Percentiles rank a stretch among this genome's conserved stretches.
phyloP scores from a whole-genome alignment of 345 rosid species.

The Salix viminalis region DNA sequence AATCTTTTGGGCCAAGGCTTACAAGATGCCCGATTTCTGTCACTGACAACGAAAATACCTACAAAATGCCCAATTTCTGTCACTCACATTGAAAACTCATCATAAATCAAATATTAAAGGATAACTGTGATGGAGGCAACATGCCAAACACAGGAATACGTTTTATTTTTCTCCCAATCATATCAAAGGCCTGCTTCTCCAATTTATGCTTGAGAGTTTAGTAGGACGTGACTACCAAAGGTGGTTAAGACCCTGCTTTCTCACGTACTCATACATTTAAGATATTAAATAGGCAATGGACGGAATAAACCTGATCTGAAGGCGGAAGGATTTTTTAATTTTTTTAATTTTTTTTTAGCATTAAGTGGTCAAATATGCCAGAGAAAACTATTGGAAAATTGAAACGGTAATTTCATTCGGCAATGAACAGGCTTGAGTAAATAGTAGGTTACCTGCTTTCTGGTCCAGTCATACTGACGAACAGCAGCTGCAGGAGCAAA shows the following conservation, averaged over 20 bases:
- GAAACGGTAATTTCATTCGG: neutral
- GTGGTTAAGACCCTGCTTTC: neutral
- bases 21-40: slow-evolving; percentile 69
- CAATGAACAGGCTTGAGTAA: neutral
- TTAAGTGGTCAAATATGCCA: neutral
- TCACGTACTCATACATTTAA: neutral
- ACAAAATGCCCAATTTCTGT: slow-evolving; percentile 65
- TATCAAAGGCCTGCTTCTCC: neutral
- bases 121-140: neutral
- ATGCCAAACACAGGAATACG: neutral
- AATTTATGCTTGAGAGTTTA: neutral
- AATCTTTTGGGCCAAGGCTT: slow-evolving; percentile 65
- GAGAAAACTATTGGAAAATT: neutral
- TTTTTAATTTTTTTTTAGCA: too few relatives aligned
- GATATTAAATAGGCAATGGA: neutral
- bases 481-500: slow-evolving; percentile 82
- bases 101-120: slow-evolving; percentile 16
- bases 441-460: slow-evolving; percentile 64
- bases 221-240: neutral
- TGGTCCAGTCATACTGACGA: slow-evolving; percentile 83
- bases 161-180: neutral
- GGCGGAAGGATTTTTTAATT: too few relatives aligned
- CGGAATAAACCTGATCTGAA: neutral
- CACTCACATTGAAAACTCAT: slow-evolving; percentile 80
- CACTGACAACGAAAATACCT: slow-evolving; percentile 84